These are phyloP conservation scores for Asterella californica DNA, from an alignment of 225 moss, liverwort and hornwort genomes.

Conservation along the genomic window DNA sequence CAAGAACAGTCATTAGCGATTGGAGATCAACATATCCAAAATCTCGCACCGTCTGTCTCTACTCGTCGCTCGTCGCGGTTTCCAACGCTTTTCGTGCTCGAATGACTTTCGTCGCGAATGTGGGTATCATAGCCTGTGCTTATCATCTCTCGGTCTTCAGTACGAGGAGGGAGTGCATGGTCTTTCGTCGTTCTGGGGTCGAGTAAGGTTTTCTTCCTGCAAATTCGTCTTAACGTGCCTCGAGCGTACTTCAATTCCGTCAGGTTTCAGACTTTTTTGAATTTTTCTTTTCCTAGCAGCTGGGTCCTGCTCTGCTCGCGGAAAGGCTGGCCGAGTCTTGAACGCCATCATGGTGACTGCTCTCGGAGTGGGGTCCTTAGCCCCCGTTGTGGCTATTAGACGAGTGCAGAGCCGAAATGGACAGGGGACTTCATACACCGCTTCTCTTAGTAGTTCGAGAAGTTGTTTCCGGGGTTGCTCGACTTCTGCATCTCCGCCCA, in stretches of 20 bases:
- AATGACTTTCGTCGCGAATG: not conserved
- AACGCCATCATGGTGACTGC: constrained; percentile 13
- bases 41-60: constrained; percentile 9
- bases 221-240: not conserved
- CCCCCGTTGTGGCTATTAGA: constrained; percentile 4
- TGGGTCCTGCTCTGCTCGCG: not conserved
- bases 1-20: constrained; percentile 4
- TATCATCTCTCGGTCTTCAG: not conserved
- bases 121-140: not conserved
- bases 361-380: constrained; percentile 24
- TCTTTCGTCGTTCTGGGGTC: too few relatives aligned
- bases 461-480: constrained; percentile 12
- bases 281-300: not conserved
- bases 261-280: not conserved
- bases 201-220: too few relatives aligned
- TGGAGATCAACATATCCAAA: constrained; percentile 19
- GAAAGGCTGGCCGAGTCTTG: not conserved
- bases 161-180: not conserved
- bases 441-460: constrained; percentile 25
- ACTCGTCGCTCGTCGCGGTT: not conserved
- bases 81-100: constrained; percentile 3
- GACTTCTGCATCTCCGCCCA: not conserved
- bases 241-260: not conserved
- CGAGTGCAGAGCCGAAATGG: constrained; percentile 13
- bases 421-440: not conserved